Conservation (phyloP, 306 rosid species). For the Cicer arietinum region DNA sequence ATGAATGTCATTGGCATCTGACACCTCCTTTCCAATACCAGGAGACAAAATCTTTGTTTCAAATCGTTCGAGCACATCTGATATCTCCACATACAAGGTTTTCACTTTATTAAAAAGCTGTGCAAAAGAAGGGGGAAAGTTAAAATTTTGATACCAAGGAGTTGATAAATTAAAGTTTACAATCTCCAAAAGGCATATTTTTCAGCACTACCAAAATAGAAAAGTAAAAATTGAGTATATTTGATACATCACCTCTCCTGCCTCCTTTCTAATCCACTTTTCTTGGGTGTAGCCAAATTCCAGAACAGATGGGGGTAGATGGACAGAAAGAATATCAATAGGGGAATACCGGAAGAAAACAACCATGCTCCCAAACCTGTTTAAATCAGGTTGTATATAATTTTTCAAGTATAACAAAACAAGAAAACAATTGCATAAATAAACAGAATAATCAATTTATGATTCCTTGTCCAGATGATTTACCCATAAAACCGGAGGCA, state of each 20-base stretch:
- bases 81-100: constrained; percentile 75
- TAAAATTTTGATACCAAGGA: constrained; percentile 35
- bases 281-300: constrained; percentile 75
- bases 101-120: constrained; percentile 82
- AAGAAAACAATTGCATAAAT: constrained; percentile 26
- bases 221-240: constrained; percentile 32
- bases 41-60: constrained; percentile 61
- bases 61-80: constrained; percentile 66
- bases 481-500: constrained; percentile 99
- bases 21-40: constrained; percentile 52
- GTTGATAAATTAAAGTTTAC: constrained; percentile 18
- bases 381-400: constrained; percentile 40
- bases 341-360: constrained; percentile 94
- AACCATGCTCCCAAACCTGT: constrained; percentile 96
- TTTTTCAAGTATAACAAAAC: constrained; percentile 38
- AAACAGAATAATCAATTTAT: constrained; percentile 20
- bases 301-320: constrained; percentile 81
- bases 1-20: constrained; percentile 58
- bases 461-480: constrained; percentile 28
- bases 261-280: constrained; percentile 82
- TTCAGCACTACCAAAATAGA: not conserved
- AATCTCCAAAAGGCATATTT: not conserved
- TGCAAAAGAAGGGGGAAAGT: constrained; percentile 22
- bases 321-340: constrained; percentile 86
- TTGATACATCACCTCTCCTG: constrained; percentile 67